Conservation (phyloP, 2,329 filamentous ascomycete species). For the Penicillium corylophilum region DNA sequence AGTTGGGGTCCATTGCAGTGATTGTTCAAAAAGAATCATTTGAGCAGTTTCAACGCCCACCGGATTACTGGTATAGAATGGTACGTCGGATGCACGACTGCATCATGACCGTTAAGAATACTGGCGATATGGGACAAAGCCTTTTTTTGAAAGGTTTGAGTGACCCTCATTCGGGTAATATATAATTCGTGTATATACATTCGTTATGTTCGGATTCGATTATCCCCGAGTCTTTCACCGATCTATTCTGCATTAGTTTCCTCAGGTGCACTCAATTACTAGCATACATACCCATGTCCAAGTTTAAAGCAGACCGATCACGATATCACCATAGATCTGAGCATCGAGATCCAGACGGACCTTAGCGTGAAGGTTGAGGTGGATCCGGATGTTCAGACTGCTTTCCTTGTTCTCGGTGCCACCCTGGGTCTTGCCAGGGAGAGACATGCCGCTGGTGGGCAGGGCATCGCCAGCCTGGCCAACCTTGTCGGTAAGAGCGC, state of each 20-base stretch:
- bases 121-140: background rate
- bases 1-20: background rate
- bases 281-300: background rate
- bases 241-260: background rate
- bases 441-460: slow-evolving; percentile 4
- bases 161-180: background rate
- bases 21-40: background rate
- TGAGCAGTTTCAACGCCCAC: background rate
- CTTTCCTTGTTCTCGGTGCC: slow-evolving; percentile 10
- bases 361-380: slow-evolving; percentile 26
- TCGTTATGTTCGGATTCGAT: background rate
- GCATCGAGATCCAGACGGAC: slow-evolving; percentile 26
- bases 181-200: slow-evolving; percentile 12
- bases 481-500: slow-evolving; percentile 1
- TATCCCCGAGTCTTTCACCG: background rate
- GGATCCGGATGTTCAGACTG: slow-evolving; percentile 24
- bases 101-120: background rate
- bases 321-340: slow-evolving; percentile 26
- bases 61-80: background rate
- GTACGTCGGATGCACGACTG: background rate
- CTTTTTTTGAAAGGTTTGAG: background rate
- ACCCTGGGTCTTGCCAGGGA: slow-evolving; percentile 7
- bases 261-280: background rate
- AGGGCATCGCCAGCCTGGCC: background rate
- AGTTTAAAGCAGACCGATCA: slow-evolving; percentile 24